These are phyloP conservation scores for Penicillium cosmopolitanum DNA, from an alignment of 495 filamentous ascomycete species.

Conservation along the genomic window DNA sequence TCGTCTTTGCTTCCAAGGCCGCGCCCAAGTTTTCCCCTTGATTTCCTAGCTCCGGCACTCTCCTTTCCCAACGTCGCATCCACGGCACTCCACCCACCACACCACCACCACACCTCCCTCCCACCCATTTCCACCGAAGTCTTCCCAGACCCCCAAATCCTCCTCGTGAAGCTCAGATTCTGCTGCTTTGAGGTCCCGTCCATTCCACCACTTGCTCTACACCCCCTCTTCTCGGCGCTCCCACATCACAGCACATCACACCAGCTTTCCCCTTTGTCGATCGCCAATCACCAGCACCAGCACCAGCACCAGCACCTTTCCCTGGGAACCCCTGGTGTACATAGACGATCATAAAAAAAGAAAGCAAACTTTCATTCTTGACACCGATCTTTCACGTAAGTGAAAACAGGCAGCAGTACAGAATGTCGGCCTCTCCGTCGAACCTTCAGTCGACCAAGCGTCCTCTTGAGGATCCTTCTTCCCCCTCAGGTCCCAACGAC, in stretches of 20 bases:
- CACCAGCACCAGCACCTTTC: constrained; percentile 96
- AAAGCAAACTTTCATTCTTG: constrained; percentile 48
- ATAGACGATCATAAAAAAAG: constrained; percentile 69
- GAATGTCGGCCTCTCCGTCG: constrained; percentile 67
- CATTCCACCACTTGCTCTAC: constrained; percentile 27
- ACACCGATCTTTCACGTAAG: constrained; percentile 47
- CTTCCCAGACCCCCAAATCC: constrained; percentile 11
- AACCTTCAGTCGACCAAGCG: constrained; percentile 78
- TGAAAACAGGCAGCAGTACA: constrained; percentile 38
- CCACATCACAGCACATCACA: constrained; percentile 6
- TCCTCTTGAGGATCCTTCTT: constrained; percentile 94
- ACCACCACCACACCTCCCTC: constrained; percentile 19
- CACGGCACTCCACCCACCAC: constrained; percentile 13
- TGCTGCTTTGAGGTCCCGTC: constrained; percentile 20
- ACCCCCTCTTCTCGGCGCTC: constrained; percentile 34
- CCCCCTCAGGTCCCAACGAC: constrained; percentile 84
- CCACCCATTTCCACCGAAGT: constrained; percentile 12
- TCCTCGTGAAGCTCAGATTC: constrained; percentile 21
- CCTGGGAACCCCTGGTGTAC: constrained; percentile 88
- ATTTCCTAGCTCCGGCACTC: constrained; percentile 26
- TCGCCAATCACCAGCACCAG: constrained; percentile 36
- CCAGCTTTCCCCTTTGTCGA: constrained; percentile 47
- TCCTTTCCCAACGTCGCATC: constrained; percentile 29
- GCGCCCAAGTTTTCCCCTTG: constrained; percentile 17
- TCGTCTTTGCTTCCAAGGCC: constrained; percentile 15